phyloP scores from a whole-genome alignment of 495 filamentous ascomycete species.

The Penicillium dipodomyicola region DNA sequence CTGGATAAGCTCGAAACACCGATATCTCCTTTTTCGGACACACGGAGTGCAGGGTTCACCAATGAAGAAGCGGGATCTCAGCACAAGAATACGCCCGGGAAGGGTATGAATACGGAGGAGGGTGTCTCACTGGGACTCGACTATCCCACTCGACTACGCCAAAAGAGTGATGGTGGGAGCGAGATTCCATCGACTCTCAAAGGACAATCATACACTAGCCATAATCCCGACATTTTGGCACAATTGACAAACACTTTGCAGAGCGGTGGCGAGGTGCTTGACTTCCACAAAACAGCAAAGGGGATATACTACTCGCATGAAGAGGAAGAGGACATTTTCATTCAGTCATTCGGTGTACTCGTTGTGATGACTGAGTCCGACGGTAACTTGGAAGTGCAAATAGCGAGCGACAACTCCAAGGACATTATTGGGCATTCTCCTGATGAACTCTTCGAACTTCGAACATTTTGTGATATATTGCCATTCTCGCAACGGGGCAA shows the following conservation, averaged over 20 bases:
- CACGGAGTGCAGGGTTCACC: neutral
- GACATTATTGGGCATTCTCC: conserved; percentile 73
- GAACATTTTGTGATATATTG: conserved; percentile 70
- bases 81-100: neutral
- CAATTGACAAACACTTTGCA: conserved; percentile 11
- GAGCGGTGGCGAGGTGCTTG: conserved; percentile 14
- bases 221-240: neutral
- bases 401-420: conserved; percentile 79
- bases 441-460: conserved; percentile 68
- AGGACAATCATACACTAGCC: neutral
- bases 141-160: conserved; percentile 10
- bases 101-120: neutral
- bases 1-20: conserved; percentile 25
- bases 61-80: conserved; percentile 3
- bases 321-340: conserved; percentile 38
- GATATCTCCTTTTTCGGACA: conserved; percentile 21
- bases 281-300: neutral
- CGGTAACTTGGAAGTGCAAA: conserved; percentile 61
- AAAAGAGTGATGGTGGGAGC: neutral
- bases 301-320: conserved; percentile 10
- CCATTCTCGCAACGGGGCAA: conserved; percentile 70
- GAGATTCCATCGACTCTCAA: conserved; percentile 2
- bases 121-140: neutral
- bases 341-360: conserved; percentile 75
- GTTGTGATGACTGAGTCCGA: conserved; percentile 63